Evolutionary conservation across 495 filamentous ascomycete species (phyloP).

Genomic region (Trichoderma reesei): DNA sequence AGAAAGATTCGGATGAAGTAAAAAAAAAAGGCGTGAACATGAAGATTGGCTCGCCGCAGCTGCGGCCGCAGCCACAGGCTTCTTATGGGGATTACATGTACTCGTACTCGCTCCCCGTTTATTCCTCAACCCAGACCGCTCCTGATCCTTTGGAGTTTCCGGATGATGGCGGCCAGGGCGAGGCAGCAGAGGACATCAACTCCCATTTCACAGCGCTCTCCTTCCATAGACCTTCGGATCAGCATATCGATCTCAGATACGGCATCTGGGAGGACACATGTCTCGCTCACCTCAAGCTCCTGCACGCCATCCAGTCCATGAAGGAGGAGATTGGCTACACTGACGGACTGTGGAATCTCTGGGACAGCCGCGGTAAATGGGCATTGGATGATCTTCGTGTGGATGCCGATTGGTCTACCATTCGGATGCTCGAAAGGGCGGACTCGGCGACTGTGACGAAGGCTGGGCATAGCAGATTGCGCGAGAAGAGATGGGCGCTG

Average conservation of each 20-base stretch:
- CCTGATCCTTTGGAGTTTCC: background rate
- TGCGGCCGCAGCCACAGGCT: background rate
- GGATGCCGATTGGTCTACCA: conserved; percentile 17
- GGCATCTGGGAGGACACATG: conserved; percentile 23
- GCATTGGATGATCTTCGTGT: background rate
- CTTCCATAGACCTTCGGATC: background rate
- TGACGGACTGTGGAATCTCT: conserved; percentile 47
- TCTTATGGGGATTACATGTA: background rate
- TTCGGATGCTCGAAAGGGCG: conserved; percentile 14
- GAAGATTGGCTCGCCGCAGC: background rate
- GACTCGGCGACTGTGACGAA: background rate
- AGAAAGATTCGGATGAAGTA: background rate
- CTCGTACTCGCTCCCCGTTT: background rate
- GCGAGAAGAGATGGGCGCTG: conserved; percentile 58
- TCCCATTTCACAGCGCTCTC: background rate
- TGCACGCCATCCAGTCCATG: conserved; percentile 48
- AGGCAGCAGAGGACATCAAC: background rate
- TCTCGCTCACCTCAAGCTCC: conserved; percentile 55
- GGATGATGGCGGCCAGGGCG: background rate
- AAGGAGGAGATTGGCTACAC: conserved; percentile 41
- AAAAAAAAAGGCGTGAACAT: background rate
- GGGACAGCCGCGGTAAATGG: conserved; percentile 2
- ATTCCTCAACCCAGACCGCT: background rate
- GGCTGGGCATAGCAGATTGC: conserved; percentile 22
- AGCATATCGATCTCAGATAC: background rate